Base-by-base conservation (phyloP, 305 asterid genomes). In the Solanum hybrid region DNA sequence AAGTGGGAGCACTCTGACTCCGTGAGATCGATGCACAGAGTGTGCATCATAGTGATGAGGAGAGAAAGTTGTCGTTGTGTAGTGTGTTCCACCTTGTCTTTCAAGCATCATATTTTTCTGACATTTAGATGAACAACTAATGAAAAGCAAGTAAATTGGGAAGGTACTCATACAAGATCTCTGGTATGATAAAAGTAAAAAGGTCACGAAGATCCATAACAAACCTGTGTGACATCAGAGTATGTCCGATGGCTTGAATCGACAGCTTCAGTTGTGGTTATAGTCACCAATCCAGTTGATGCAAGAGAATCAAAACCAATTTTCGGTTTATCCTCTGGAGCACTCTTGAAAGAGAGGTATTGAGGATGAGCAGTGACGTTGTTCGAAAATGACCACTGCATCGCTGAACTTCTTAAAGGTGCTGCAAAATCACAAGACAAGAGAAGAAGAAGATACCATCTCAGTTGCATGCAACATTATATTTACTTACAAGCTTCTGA, bases 361-460 rank as follows among this genome's bases (percentile, higher is more conserved):
- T 93, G 98, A 87, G 93, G 92, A 51, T 73, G 90, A 83, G 93
- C 88, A 37, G 97, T 85, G 87, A 88, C 73, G 89, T 91, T 92
- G 92, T 92, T 94, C 37, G 97, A 83, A 89, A 93, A 94, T 77
- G 98, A 93, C 97, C 98, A 95, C 96, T 94, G 97, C 99, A 96
- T 95, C 88, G 94, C 92, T 92, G 90, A 90, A 90, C 94, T 93
- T 92, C 95, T 93, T 51, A 89, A 86, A 33, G 95, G 93, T 89
- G 91, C 97, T 96, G 93, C 90, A 92, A 61, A 76, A 89, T 91
- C 90, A 73, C 90, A 91, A 91, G 76, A 90, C 57, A 61, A 91
- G 83, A 89, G 36, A 79, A 51, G 89, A 36, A 2, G 89, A 39
- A 2, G 4, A 32, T 87, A 70, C 36, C 84, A 73, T 73, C 33